Percentiles rank a stretch among this genome's conserved stretches.
phyloP scores from a whole-genome alignment of 1,139 yeast genomes.

The Candida sanyaensis region DNA sequence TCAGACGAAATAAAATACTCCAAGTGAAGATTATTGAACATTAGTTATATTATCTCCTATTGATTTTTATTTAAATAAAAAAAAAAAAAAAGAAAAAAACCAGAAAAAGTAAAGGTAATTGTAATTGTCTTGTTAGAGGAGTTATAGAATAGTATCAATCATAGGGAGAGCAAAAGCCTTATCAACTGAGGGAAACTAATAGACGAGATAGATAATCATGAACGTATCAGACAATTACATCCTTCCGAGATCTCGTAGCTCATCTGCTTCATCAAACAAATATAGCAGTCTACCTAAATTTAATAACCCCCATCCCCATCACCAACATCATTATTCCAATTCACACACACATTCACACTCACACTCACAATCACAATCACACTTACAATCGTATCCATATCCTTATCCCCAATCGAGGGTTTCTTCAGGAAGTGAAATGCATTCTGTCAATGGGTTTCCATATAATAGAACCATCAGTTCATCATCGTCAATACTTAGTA shows the following conservation, averaged over 20 bases:
- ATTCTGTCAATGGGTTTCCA: slow-evolving; percentile 21
- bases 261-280: slow-evolving; percentile 13
- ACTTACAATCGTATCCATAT: not conserved
- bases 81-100: too few relatives aligned
- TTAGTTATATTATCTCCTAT: not conserved
- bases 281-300: slow-evolving; percentile 20
- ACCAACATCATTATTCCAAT: slow-evolving; percentile 2
- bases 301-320: slow-evolving; percentile 2
- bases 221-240: slow-evolving; percentile 3
- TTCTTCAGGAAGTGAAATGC: slow-evolving; percentile 10
- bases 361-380: too few relatives aligned
- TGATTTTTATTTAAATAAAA: not conserved
- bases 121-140: not conserved
- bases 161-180: not conserved
- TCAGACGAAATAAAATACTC: not conserved
- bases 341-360: not conserved
- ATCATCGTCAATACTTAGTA: slow-evolving; percentile 37
- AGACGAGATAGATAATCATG: not conserved
- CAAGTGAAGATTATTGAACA: not conserved
- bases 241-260: slow-evolving; percentile 1
- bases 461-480: slow-evolving; percentile 25
- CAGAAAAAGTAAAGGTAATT: not conserved
- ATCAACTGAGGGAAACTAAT: not conserved
- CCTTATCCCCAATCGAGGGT: slow-evolving; percentile 7
- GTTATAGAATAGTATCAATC: not conserved